Conservation (phyloP, 805 yeast species). For the Sporopachydermia lactativora region DNA sequence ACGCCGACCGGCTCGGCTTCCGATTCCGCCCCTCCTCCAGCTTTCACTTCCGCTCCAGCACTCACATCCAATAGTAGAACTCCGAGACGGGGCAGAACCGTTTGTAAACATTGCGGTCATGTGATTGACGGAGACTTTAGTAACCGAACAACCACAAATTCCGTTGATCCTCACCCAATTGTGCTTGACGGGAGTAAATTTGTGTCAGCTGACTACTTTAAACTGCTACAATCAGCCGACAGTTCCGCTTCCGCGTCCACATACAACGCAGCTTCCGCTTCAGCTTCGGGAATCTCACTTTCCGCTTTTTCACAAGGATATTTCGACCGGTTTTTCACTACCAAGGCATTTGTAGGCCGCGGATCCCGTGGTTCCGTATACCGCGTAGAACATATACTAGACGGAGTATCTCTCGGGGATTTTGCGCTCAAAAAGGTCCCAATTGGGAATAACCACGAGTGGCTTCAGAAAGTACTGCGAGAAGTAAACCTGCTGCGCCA, state of each 20-base stretch:
- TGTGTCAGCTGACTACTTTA: background rate
- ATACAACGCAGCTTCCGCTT: constrained; percentile 9
- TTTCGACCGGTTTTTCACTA: constrained; percentile 51
- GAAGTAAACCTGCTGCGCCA: constrained; percentile 58
- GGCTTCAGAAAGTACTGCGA: constrained; percentile 53
- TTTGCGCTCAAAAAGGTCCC: constrained; percentile 81
- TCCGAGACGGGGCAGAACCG: background rate
- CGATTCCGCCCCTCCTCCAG: background rate
- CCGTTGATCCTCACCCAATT: too few species aligned
- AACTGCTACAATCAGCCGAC: background rate
- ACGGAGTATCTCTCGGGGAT: constrained; percentile 55
- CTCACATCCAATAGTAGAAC: background rate
- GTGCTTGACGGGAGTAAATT: background rate
- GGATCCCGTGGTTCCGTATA: constrained; percentile 81
- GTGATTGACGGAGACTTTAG: too few species aligned
- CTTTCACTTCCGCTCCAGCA: background rate
- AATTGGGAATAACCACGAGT: constrained; percentile 61
- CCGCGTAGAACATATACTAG: constrained; percentile 70
- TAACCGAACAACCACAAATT: too few species aligned
- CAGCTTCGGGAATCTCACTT: constrained; percentile 24
- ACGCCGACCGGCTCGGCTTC: background rate
- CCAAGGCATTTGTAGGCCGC: constrained; percentile 48
- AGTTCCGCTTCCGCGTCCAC: background rate
- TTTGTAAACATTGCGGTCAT: too few species aligned
- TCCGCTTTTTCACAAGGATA: constrained; percentile 72